Percentiles rank a stretch among this genome's conserved stretches.
phyloP scores from a whole-genome alignment of 345 rosid species.

The Aegle marmelos region DNA sequence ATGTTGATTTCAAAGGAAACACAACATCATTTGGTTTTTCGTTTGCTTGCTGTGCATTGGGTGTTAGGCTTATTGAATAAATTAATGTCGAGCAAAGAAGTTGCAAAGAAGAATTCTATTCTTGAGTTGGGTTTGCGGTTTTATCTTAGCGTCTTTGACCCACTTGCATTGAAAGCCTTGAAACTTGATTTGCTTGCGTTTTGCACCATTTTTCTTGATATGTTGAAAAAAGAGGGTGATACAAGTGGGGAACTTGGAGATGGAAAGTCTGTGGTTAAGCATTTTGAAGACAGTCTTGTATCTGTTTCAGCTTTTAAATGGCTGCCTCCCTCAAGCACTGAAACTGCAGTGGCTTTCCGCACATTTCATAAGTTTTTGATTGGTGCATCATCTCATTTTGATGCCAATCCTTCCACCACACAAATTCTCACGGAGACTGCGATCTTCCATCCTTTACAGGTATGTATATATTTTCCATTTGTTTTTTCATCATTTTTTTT shows the following conservation, averaged over 20 bases:
- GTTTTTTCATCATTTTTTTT: neutral
- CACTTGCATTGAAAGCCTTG: conserved; percentile 80
- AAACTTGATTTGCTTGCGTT: conserved; percentile 86
- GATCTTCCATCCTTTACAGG: conserved; percentile 70
- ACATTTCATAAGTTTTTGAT: conserved; percentile 79
- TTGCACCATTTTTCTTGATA: conserved; percentile 49
- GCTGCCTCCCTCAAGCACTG: conserved; percentile 95
- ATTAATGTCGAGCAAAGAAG: conserved; percentile 37
- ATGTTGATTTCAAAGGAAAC: conserved; percentile 65
- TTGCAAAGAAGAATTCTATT: conserved; percentile 49
- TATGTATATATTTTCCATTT: conserved; percentile 19
- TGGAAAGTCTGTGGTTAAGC: conserved; percentile 36
- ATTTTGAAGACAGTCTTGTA: conserved; percentile 64
- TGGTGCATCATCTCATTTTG: conserved; percentile 67
- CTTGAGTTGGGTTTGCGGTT: conserved; percentile 61
- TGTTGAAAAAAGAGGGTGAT: conserved; percentile 25
- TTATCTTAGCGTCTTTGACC: conserved; percentile 82
- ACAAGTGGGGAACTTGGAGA: conserved; percentile 29
- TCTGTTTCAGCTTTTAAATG: conserved; percentile 87
- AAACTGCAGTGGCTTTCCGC: conserved; percentile 88
- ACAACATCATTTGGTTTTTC: conserved; percentile 64
- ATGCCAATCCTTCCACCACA: conserved; percentile 54
- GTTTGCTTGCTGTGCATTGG: conserved; percentile 88
- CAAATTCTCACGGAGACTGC: conserved; percentile 51
- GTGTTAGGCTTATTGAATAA: conserved; percentile 65